Conservation (phyloP, 257 asterid species). For the Gentiana macrophylla region DNA sequence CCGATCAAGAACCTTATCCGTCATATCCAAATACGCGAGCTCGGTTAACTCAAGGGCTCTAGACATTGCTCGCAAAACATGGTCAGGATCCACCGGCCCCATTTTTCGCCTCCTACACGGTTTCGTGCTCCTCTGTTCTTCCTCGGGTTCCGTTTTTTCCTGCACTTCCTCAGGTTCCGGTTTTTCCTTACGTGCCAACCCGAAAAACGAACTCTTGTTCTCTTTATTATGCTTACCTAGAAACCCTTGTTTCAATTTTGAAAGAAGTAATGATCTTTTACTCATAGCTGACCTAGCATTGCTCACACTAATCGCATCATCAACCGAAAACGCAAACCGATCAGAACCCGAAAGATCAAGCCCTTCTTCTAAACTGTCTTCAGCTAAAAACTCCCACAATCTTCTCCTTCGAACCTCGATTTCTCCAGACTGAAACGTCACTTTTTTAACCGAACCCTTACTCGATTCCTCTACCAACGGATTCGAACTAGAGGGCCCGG, state of each 20-base stretch:
- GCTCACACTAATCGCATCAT: constrained; percentile 77
- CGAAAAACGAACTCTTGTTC: constrained; percentile 52
- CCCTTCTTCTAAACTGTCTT: constrained; percentile 75
- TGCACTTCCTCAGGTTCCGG: constrained; percentile 2
- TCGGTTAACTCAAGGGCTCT: constrained; percentile 87
- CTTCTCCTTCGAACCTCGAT: constrained; percentile 74
- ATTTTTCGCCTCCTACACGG: constrained; percentile 52
- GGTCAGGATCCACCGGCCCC: constrained; percentile 68
- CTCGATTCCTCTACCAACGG: constrained; percentile 2
- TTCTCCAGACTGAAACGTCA: constrained; percentile 60
- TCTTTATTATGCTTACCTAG: constrained; percentile 56
- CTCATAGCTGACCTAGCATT: constrained; percentile 69
- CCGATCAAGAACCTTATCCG: constrained; percentile 84
- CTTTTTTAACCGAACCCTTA: constrained; percentile 36
- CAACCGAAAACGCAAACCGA: constrained; percentile 89
- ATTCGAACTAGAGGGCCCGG: constrained; percentile 17
- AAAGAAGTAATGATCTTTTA: constrained; percentile 63
- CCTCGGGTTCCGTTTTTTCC: constrained; percentile 34
- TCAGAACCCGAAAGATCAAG: constrained; percentile 96
- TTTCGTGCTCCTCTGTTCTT: constrained; percentile 33
- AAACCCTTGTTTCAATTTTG: constrained; percentile 76
- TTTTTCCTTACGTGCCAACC: constrained; percentile 50
- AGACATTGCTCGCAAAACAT: constrained; percentile 82
- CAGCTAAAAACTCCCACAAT: constrained; percentile 85
- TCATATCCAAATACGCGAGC: constrained; percentile 74